These are phyloP conservation scores for Boletus bicolor DNA, from an alignment of 768 basidiomycete species.

Conservation along the genomic window DNA sequence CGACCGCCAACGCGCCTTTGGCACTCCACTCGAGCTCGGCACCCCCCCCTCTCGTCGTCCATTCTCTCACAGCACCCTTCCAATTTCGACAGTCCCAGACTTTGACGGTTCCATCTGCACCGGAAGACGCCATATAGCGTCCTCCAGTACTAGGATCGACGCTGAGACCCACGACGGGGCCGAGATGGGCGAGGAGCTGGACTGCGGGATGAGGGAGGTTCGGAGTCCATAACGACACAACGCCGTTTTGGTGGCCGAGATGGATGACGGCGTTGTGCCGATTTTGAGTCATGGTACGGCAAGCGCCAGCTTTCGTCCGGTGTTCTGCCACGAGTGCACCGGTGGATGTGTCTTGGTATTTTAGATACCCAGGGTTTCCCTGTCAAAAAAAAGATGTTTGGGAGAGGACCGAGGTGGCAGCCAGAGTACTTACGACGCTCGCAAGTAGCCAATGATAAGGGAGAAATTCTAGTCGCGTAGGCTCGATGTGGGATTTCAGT, in stretches of 20 bases:
- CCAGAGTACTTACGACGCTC: constrained; percentile 57
- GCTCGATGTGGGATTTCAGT: constrained; percentile 81
- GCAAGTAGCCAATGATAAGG: constrained; percentile 95
- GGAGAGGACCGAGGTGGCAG: background rate
- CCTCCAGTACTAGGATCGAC: constrained; percentile 86
- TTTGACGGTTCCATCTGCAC: constrained; percentile 85
- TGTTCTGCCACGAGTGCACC: constrained; percentile 84
- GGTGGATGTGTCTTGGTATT: constrained; percentile 97
- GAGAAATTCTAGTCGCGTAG: constrained; percentile 85
- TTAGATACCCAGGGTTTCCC: constrained; percentile 89
- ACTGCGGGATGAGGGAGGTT: constrained; percentile 91
- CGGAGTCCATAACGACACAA: constrained; percentile 96
- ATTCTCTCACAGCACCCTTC: constrained; percentile 81
- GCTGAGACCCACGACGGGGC: constrained; percentile 76
- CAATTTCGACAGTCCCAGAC: constrained; percentile 98
- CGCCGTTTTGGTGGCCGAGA: constrained; percentile 92
- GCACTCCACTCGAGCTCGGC: constrained; percentile 83
- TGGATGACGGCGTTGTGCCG: constrained; percentile 90
- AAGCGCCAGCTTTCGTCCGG: constrained; percentile 86
- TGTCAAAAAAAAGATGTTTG: constrained; percentile 19
- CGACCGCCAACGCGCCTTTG: constrained; percentile 77
- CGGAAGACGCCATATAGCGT: constrained; percentile 87
- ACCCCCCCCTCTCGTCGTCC: constrained; percentile 66
- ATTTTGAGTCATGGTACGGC: constrained; percentile 86
- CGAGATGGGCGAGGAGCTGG: constrained; percentile 86